These are phyloP conservation scores for Fusarium sp. DNA, from an alignment of 2,329 filamentous ascomycete genomes.

Conservation along the genomic window DNA sequence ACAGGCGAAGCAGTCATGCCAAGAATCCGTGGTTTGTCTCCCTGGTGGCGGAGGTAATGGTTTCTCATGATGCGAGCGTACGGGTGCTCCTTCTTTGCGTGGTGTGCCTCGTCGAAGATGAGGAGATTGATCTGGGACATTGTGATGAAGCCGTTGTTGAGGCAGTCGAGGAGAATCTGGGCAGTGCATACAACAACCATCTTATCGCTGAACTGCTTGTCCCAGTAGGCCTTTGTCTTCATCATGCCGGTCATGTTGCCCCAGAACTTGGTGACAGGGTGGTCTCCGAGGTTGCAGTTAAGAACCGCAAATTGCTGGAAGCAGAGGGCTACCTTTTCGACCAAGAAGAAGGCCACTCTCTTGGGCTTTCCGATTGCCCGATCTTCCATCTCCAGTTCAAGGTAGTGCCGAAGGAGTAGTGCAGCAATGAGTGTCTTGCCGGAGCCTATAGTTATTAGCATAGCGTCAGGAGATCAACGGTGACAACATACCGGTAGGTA, in stretches of 20 bases:
- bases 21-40: constrained; percentile 81
- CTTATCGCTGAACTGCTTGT: constrained; percentile 70
- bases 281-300: constrained; percentile 80
- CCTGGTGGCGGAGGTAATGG: constrained; percentile 75
- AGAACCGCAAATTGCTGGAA: constrained; percentile 92
- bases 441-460: constrained; percentile 70
- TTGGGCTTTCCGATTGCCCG: constrained; percentile 72
- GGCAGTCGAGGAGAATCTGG: constrained; percentile 84
- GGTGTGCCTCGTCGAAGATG: constrained; percentile 96
- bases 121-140: constrained; percentile 91
- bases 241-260: constrained; percentile 73
- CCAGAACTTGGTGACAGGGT: constrained; percentile 81
- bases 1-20: constrained; percentile 98
- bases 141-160: constrained; percentile 83
- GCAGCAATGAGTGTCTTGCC: constrained; percentile 98
- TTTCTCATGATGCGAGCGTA: constrained; percentile 94
- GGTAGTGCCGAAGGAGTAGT: constrained; percentile 81
- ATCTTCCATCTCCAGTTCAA: constrained; percentile 83
- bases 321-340: constrained; percentile 90
- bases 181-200: constrained; percentile 95
- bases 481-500: constrained; percentile 80
- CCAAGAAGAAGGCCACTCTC: constrained; percentile 88
- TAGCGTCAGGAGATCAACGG: fast-evolving
- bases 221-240: constrained; percentile 64
- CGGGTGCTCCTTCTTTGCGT: constrained; percentile 93